These are phyloP conservation scores for Aspergillus sp. DNA, from an alignment of 2,329 filamentous ascomycete species.

Conservation along the genomic window DNA sequence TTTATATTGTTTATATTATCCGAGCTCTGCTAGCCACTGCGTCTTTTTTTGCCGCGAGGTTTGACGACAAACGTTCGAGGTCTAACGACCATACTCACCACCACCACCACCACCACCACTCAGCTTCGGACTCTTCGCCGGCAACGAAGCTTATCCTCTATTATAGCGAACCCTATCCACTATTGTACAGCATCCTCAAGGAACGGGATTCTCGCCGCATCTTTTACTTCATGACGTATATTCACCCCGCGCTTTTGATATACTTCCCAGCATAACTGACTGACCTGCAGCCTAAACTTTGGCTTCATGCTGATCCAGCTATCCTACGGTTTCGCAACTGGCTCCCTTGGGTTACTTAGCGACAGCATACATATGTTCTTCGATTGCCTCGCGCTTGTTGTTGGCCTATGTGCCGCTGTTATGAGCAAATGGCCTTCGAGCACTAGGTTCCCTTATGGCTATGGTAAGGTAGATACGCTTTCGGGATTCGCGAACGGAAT, in stretches of 20 bases:
- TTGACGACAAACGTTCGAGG: slow-evolving; percentile 32
- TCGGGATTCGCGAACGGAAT: slow-evolving; percentile 97
- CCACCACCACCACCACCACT: slow-evolving; percentile 33
- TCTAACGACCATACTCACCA: slow-evolving; percentile 30
- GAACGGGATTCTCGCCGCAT: slow-evolving; percentile 94
- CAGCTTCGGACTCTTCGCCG: slow-evolving; percentile 56
- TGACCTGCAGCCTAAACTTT: slow-evolving; percentile 74
- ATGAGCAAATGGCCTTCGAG: slow-evolving; percentile 97
- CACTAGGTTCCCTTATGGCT: slow-evolving; percentile 86
- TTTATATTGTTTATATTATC: slow-evolving; percentile 27
- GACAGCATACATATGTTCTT: slow-evolving; percentile 99
- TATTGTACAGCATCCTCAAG: slow-evolving; percentile 80
- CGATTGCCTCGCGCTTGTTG: slow-evolving; percentile 87
- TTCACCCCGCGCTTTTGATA: not conserved
- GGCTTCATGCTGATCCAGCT: slow-evolving; percentile 92
- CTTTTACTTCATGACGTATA: slow-evolving; percentile 89
- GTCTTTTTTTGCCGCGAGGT: slow-evolving; percentile 33
- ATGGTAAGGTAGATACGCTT: slow-evolving; percentile 93
- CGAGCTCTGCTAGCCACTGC: slow-evolving; percentile 28
- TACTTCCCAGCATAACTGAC: slow-evolving; percentile 18
- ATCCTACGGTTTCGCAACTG: slow-evolving; percentile 89
- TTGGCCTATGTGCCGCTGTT: slow-evolving; percentile 87
- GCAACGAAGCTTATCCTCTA: slow-evolving; percentile 74
- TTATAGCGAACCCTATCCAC: slow-evolving; percentile 68
- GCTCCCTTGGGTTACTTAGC: slow-evolving; percentile 90